A percentile compares a stretch with the other conserved stretches of the same genome.
These are phyloP conservation scores for Acacia concinna DNA, from an alignment of 331 rosid species.

Conservation along the genomic window DNA sequence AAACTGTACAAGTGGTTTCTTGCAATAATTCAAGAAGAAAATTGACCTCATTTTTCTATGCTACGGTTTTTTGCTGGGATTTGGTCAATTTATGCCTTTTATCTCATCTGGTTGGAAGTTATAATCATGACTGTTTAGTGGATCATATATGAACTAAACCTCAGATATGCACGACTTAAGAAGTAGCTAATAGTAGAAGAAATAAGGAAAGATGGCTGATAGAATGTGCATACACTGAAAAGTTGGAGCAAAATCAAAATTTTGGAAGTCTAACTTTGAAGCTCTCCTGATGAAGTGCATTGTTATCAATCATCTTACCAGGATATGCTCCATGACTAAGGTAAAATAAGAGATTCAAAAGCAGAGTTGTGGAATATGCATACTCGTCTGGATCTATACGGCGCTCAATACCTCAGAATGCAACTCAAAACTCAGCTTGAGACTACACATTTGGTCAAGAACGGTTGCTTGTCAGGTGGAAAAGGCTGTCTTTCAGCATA, in stretches of 20 bases:
- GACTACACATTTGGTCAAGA: constrained; percentile 85
- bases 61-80: not conserved
- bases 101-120: not conserved
- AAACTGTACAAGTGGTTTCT: not conserved
- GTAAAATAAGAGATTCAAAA: too few species aligned
- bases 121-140: not conserved
- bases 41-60: not conserved
- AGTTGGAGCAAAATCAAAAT: not conserved
- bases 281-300: not conserved
- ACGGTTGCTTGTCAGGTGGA: constrained; percentile 93
- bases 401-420: too few species aligned
- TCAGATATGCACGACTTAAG: not conserved
- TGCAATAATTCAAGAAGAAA: not conserved
- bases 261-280: not conserved
- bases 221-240: not conserved
- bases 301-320: not conserved
- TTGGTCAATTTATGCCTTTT: not conserved
- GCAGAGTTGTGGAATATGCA: not conserved
- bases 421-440: constrained; percentile 9
- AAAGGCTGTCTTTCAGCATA: constrained; percentile 62
- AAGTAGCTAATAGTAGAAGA: not conserved
- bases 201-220: not conserved
- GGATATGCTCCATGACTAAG: not conserved
- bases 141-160: not conserved
- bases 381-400: too few species aligned